Conservation (phyloP, 2,329 filamentous ascomycete genomes). For the Myriosclerotinia duriaeana region DNA sequence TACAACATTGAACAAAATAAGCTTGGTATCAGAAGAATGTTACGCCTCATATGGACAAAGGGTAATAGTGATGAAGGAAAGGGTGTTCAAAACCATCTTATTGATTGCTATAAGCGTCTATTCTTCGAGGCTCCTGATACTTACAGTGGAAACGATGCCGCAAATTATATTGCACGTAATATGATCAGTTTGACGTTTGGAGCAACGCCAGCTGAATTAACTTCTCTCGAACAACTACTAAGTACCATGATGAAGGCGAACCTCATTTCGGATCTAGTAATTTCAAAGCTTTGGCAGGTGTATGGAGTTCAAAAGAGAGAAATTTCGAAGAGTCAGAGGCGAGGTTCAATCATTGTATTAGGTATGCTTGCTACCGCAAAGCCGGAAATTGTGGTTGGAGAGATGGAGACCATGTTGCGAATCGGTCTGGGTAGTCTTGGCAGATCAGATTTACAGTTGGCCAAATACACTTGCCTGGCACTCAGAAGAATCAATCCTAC, state of each 20-base stretch:
- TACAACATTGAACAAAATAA: slow-evolving; percentile 96
- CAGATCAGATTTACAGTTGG: slow-evolving; percentile 78
- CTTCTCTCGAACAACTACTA: slow-evolving; percentile 89
- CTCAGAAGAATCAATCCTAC: slow-evolving; percentile 85
- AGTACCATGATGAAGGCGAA: slow-evolving; percentile 97
- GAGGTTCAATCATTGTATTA: slow-evolving; percentile 91
- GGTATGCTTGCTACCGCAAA: slow-evolving; percentile 95
- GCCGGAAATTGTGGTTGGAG: slow-evolving; percentile 87
- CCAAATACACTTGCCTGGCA: slow-evolving; percentile 94
- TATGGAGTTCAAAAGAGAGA: slow-evolving; percentile 93
- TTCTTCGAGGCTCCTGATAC: slow-evolving; percentile 94
- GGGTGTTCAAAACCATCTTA: slow-evolving; percentile 92
- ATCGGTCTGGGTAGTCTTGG: slow-evolving; percentile 84
- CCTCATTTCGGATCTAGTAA: slow-evolving; percentile 78
- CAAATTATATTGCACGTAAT: slow-evolving; percentile 93
- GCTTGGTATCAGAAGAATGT: slow-evolving; percentile 88
- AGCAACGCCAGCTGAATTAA: slow-evolving; percentile 90
- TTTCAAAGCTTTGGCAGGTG: slow-evolving; percentile 94
- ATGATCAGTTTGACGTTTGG: slow-evolving; percentile 99
- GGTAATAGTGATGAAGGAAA: slow-evolving; percentile 99
- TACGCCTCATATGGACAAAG: slow-evolving; percentile 98
- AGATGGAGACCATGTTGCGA: slow-evolving; percentile 91
- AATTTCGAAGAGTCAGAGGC: slow-evolving; percentile 85
- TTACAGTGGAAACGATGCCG: slow-evolving; percentile 84
- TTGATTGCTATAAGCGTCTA: slow-evolving; percentile 92